A percentile compares a stretch with the other conserved stretches of the same genome.
These are phyloP conservation scores for Xerocomellus dryophilus DNA, from an alignment of 768 basidiomycete genomes.

Conservation along the genomic window DNA sequence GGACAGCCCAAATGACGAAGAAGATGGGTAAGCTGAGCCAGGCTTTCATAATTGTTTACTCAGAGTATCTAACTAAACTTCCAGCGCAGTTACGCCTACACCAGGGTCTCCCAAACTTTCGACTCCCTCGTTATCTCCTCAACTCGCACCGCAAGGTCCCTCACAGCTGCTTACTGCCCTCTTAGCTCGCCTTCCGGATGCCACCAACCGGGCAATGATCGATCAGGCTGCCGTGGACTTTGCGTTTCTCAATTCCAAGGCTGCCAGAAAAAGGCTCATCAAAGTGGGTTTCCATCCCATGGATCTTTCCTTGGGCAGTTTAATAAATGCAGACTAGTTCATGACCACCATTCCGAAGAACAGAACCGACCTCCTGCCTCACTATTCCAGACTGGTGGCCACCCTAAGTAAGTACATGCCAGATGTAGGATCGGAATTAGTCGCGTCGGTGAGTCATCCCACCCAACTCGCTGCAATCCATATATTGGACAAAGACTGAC, in stretches of 20 bases:
- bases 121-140: slow-evolving; percentile 61
- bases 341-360: slow-evolving; percentile 82
- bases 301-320: slow-evolving; percentile 1
- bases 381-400: slow-evolving; percentile 87
- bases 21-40: slow-evolving; percentile 24
- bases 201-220: slow-evolving; percentile 84
- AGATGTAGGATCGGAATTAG: slow-evolving; percentile 81
- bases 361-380: slow-evolving; percentile 85
- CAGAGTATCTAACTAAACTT: slow-evolving; percentile 37
- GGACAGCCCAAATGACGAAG: slow-evolving; percentile 28
- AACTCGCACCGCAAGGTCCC: slow-evolving; percentile 82
- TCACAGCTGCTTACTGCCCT: slow-evolving; percentile 90
- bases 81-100: slow-evolving; percentile 55
- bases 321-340: slow-evolving; percentile 47
- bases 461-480: neutral
- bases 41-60: neutral
- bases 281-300: slow-evolving; percentile 51
- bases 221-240: slow-evolving; percentile 96
- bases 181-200: slow-evolving; percentile 87
- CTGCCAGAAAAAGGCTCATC: slow-evolving; percentile 85
- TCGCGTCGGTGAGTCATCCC: slow-evolving; percentile 61
- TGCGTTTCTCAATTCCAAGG: slow-evolving; percentile 94
- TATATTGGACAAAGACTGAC: slow-evolving; percentile 3
- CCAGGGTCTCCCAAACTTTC: slow-evolving; percentile 64
- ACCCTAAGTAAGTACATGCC: slow-evolving; percentile 92